Percentiles rank a stretch among this genome's conserved stretches.
phyloP scores from a whole-genome alignment of 805 yeast species.

The Priceomyces fermenticarens region DNA sequence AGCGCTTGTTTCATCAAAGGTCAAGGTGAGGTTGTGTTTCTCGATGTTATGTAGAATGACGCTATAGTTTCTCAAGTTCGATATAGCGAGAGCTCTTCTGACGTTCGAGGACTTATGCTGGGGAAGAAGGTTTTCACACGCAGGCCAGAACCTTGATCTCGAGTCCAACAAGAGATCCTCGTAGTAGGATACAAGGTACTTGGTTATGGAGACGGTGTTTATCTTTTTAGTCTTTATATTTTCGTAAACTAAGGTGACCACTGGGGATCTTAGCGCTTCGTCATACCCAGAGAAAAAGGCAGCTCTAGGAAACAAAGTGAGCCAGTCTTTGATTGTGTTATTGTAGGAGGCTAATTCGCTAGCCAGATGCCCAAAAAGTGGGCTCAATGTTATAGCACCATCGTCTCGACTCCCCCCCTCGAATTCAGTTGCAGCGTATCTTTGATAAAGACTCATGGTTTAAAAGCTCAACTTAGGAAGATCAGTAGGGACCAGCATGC shows the following conservation, averaged over 20 bases:
- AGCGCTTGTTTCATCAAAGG: slow-evolving; percentile 77
- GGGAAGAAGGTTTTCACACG: slow-evolving; percentile 63
- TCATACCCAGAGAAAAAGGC: slow-evolving; percentile 56
- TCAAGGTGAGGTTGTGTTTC: slow-evolving; percentile 36
- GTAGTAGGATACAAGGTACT: slow-evolving; percentile 64
- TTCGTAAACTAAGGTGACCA: slow-evolving; percentile 50
- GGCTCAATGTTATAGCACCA: slow-evolving; percentile 1
- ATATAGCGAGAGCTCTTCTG: slow-evolving; percentile 72
- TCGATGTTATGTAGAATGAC: slow-evolving; percentile 42
- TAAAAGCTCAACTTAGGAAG: too few species aligned
- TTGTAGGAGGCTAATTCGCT: background rate
- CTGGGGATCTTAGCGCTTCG: slow-evolving; percentile 45
- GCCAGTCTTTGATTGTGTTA: slow-evolving; percentile 28
- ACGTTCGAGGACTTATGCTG: slow-evolving; percentile 54
- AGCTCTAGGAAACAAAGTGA: slow-evolving; percentile 41
- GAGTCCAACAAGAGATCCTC: slow-evolving; percentile 55
- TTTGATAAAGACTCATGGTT: slow-evolving; percentile 34
- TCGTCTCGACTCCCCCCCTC: slow-evolving; percentile 2
- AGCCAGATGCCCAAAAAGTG: slow-evolving; percentile 2
- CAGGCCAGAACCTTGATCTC: slow-evolving; percentile 72
- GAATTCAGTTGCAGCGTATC: slow-evolving; percentile 28
- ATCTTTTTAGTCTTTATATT: slow-evolving; percentile 43
- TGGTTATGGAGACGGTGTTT: slow-evolving; percentile 56
- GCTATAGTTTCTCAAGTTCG: slow-evolving; percentile 66
- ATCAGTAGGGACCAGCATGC: too few species aligned